phyloP scores from a whole-genome alignment of 108 stramenopile species.

The Skeletonema menzelii region DNA sequence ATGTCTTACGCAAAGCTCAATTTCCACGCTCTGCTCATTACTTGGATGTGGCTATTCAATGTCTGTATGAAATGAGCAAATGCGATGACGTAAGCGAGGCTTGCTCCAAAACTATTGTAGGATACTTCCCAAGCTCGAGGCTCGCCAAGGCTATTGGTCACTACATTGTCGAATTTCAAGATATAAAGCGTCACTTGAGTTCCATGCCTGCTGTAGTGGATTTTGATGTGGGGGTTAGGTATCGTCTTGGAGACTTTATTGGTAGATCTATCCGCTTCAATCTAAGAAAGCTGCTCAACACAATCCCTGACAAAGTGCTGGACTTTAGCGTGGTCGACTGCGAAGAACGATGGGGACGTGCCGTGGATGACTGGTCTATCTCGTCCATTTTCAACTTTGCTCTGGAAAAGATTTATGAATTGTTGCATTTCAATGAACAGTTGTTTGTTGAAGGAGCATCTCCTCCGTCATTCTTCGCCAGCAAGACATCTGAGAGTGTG shows the following conservation, averaged over 20 bases:
- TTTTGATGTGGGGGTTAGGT: conserved; percentile 32
- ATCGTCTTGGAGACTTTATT: conserved; percentile 49
- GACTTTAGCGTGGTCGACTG: conserved; percentile 28
- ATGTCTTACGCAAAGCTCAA: conserved; percentile 22
- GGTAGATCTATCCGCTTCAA: conserved; percentile 56
- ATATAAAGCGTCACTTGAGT: conserved; percentile 20
- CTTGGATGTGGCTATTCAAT: conserved; percentile 33
- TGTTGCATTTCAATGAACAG: conserved; percentile 1
- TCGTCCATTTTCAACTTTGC: conserved; percentile 53
- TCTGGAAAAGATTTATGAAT: conserved; percentile 39
- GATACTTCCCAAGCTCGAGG: conserved; percentile 42
- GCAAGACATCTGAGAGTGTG: conserved; percentile 23
- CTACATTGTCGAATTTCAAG: conserved; percentile 30
- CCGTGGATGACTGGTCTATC: conserved; percentile 54
- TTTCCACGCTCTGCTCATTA: conserved; percentile 10
- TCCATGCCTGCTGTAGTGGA: not conserved
- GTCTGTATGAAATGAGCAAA: conserved; percentile 27
- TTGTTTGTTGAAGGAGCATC: conserved; percentile 20
- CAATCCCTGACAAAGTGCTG: conserved; percentile 25
- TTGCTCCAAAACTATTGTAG: conserved; percentile 31
- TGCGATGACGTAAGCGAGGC: conserved; percentile 10
- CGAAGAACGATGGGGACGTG: conserved; percentile 37
- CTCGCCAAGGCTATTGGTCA: conserved; percentile 28
- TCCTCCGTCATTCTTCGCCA: conserved; percentile 29
- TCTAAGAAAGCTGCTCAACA: conserved; percentile 47